Conservation (phyloP, 495 filamentous ascomycete genomes). For the Thozetella sp. region DNA sequence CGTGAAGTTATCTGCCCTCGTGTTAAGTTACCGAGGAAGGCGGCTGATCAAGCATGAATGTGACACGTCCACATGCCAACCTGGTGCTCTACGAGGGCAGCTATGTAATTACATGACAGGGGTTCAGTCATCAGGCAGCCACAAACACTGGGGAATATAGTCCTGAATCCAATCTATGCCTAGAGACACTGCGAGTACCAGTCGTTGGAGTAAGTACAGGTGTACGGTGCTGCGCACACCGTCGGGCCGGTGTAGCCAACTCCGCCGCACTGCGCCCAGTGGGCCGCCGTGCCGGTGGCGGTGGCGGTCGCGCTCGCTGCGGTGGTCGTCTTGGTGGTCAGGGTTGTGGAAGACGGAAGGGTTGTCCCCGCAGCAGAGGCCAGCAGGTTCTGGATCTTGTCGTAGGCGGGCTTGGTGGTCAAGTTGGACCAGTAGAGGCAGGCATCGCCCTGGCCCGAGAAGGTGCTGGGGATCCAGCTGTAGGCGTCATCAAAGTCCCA, state of each 20-base stretch:
- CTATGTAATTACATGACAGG: too few species aligned
- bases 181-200: constrained; percentile 35
- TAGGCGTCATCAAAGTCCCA: constrained; percentile 68
- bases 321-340: constrained; percentile 20
- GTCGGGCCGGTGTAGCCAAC: constrained; percentile 38
- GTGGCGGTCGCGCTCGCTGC: constrained; percentile 29
- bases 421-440: constrained; percentile 53
- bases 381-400: constrained; percentile 32
- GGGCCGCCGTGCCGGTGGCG: constrained; percentile 18
- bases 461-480: constrained; percentile 49
- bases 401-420: constrained; percentile 58
- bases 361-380: constrained; percentile 26
- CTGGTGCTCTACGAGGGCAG: too few species aligned
- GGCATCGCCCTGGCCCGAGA: constrained; percentile 54
- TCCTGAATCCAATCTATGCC: too few species aligned
- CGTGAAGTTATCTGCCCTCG: too few species aligned
- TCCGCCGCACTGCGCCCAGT: constrained; percentile 48
- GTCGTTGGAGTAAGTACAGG: constrained; percentile 26
- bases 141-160: too few species aligned
- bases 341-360: constrained; percentile 22
- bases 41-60: too few species aligned
- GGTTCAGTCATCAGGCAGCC: too few species aligned
- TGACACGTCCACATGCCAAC: too few species aligned
- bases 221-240: constrained; percentile 30
- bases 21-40: too few species aligned